phyloP scores from a whole-genome alignment of 495 filamentous ascomycete genomes.

The Daldinia decipiens region DNA sequence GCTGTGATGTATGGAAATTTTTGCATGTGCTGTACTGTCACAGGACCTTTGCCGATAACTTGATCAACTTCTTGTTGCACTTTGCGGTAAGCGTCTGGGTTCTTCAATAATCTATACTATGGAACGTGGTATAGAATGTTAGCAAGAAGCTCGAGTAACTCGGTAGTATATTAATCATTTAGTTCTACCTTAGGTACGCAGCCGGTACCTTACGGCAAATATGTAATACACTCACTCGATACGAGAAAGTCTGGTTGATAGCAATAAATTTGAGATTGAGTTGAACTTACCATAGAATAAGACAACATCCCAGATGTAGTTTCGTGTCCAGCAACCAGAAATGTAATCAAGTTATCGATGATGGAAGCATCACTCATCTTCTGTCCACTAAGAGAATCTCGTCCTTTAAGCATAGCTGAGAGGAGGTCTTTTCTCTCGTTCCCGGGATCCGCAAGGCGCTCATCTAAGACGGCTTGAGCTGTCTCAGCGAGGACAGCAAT shows the following conservation, averaged over 20 bases:
- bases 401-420: constrained; percentile 69
- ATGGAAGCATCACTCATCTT: constrained; percentile 65
- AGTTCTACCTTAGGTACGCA: too few species aligned
- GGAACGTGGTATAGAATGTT: neutral
- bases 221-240: neutral
- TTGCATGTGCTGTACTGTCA: constrained; percentile 68
- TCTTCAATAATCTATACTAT: constrained; percentile 51
- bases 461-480: constrained; percentile 62
- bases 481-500: constrained; percentile 61
- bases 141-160: neutral
- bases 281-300: constrained; percentile 45
- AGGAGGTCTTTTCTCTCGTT: constrained; percentile 69
- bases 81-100: constrained; percentile 47
- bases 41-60: constrained; percentile 66
- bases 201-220: too few species aligned
- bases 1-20: constrained; percentile 69
- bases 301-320: constrained; percentile 67
- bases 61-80: constrained; percentile 54
- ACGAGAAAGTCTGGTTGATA: neutral
- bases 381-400: constrained; percentile 68
- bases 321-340: constrained; percentile 74
- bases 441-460: constrained; percentile 58
- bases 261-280: neutral
- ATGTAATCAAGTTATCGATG: constrained; percentile 71
- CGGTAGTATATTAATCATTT: neutral